A percentile compares a stretch with the other conserved stretches of the same genome.
Evolutionary conservation across 1,284 basidiomycete genomes (phyloP).

Genomic region (Tremellales sp.): DNA sequence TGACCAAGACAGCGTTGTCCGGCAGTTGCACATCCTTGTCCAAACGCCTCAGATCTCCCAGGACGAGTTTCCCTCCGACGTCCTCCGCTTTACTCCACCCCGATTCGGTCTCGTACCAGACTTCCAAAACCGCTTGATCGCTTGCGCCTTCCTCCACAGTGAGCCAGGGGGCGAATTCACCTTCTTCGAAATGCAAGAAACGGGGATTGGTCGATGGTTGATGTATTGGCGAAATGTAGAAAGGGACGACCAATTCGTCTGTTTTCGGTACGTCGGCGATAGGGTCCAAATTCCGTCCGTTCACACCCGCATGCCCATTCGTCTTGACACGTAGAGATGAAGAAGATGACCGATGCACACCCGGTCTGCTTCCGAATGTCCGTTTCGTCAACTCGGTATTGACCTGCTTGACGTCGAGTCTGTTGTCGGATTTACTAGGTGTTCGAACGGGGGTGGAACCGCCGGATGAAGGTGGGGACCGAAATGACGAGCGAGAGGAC

Average conservation of each 20-base stretch:
- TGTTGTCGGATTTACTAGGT: no score
- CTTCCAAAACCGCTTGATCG: constrained; percentile 24
- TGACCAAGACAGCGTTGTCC: constrained; percentile 33
- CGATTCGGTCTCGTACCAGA: constrained; percentile 36
- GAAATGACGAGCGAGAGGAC: background rate
- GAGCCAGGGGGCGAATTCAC: constrained; percentile 46
- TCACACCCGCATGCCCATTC: no score
- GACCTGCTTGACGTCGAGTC: no score
- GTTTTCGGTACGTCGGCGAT: no score
- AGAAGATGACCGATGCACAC: no score
- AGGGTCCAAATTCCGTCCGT: no score
- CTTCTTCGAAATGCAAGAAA: constrained; percentile 33
- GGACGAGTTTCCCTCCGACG: constrained; percentile 13
- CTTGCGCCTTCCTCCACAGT: constrained; percentile 21
- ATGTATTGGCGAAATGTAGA: constrained; percentile 47
- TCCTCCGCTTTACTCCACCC: constrained; percentile 12
- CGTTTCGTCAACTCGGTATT: no score
- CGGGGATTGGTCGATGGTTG: constrained; percentile 41
- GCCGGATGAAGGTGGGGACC: background rate
- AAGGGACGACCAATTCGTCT: constrained; percentile 31
- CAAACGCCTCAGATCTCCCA: constrained; percentile 16
- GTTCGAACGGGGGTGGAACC: background rate
- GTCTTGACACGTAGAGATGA: no score
- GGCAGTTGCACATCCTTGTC: constrained; percentile 3
- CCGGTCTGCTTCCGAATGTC: no score